Conservation (phyloP, 1,284 basidiomycete genomes). For the Inonotus obliquus region DNA sequence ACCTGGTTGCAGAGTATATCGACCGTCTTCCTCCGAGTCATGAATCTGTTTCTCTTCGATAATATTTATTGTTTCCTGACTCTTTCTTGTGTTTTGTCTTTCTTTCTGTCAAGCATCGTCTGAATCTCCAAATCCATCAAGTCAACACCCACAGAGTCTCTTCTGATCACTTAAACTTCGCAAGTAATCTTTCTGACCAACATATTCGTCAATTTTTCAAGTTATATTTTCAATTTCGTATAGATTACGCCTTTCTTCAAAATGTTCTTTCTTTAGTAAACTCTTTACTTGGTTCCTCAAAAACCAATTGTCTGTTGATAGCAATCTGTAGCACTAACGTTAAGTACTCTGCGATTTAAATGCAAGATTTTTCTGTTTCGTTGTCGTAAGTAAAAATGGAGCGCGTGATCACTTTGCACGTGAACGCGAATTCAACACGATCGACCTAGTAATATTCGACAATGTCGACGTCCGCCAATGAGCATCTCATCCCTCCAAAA, state of each 20-base stretch:
- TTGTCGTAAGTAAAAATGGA: too few relatives aligned
- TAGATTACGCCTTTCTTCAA: not conserved
- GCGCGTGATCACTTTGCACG: too few relatives aligned
- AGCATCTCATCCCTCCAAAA: conserved; percentile 1
- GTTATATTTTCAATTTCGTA: not conserved
- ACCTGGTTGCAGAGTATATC: conserved; percentile 69
- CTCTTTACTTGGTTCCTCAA: too few relatives aligned
- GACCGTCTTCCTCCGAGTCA: conserved; percentile 51
- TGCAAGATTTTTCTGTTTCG: too few relatives aligned
- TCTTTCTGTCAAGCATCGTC: not conserved
- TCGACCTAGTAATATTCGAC: too few relatives aligned
- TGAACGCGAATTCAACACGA: too few relatives aligned
- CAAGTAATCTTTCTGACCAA: too few relatives aligned
- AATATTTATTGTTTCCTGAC: not conserved
- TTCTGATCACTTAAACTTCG: too few relatives aligned
- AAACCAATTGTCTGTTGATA: not conserved
- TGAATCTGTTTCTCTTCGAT: not conserved
- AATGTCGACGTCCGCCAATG: not conserved
- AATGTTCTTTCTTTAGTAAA: too few relatives aligned
- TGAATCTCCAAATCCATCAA: too few relatives aligned
- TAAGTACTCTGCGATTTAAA: too few relatives aligned
- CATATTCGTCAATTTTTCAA: not conserved
- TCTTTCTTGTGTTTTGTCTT: not conserved
- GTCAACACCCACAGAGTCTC: too few relatives aligned
- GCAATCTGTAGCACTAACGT: conserved; percentile 8